These are phyloP conservation scores for Silene uniflora DNA, from an alignment of 148 eudicot species.

Conservation along the genomic window DNA sequence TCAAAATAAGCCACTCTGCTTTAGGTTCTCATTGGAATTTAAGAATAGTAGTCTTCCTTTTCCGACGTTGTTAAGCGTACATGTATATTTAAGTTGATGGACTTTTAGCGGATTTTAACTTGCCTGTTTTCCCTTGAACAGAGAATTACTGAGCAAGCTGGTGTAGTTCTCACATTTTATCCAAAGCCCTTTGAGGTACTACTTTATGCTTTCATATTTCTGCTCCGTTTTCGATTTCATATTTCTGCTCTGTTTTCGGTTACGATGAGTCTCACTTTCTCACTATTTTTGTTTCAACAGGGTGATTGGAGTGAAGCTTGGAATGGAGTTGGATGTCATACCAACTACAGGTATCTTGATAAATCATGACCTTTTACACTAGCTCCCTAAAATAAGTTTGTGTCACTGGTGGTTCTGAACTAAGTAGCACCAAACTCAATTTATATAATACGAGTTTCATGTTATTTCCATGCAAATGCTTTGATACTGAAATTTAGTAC, in stretches of 20 bases:
- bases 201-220: neutral
- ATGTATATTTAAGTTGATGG: neutral
- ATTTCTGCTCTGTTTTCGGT: neutral
- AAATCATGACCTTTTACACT: neutral
- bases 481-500: too few relatives aligned
- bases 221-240: neutral
- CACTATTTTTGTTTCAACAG: conserved; percentile 4
- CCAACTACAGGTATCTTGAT: conserved; percentile 72
- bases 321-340: conserved; percentile 99
- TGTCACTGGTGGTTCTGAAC: too few relatives aligned
- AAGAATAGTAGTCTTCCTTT: too few relatives aligned
- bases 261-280: neutral
- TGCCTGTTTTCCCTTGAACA: conserved; percentile 24
- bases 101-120: conserved; percentile 5
- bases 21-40: neutral
- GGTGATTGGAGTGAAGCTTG: too few relatives aligned
- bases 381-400: too few relatives aligned
- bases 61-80: too few relatives aligned
- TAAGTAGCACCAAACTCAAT: too few relatives aligned
- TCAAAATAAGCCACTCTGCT: neutral
- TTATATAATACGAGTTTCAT: too few relatives aligned
- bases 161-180: conserved; percentile 87
- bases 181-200: conserved; percentile 93
- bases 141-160: conserved; percentile 99
- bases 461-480: too few relatives aligned